phyloP scores from a whole-genome alignment of 2,329 filamentous ascomycete species.

The Alternaria conjuncta region DNA sequence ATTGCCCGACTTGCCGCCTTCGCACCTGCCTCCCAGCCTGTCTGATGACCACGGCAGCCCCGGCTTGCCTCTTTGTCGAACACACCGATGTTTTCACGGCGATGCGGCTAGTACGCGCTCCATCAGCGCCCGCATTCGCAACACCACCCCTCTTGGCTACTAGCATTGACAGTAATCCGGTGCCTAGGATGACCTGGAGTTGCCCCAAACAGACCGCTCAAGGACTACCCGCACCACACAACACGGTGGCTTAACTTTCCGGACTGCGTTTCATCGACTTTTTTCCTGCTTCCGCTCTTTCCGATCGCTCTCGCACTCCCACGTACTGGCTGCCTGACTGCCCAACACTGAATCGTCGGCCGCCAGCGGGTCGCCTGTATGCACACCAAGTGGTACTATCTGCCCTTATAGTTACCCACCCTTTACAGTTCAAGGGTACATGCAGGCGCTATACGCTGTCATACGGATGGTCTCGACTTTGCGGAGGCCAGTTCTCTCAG shows the following conservation, averaged over 20 bases:
- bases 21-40: slow-evolving; percentile 16
- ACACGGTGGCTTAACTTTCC: slow-evolving; percentile 18
- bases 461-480: slow-evolving; percentile 10
- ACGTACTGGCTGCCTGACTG: slow-evolving; percentile 16
- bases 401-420: slow-evolving; percentile 6
- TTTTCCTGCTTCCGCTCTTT: slow-evolving; percentile 21
- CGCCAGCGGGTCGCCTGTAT: slow-evolving; percentile 11
- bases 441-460: slow-evolving; percentile 10
- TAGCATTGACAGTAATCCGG: slow-evolving; percentile 13
- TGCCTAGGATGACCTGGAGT: slow-evolving; percentile 22
- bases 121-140: slow-evolving; percentile 20
- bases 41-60: slow-evolving; percentile 22
- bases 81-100: slow-evolving; percentile 13
- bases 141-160: slow-evolving; percentile 21
- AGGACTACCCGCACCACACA: slow-evolving; percentile 20
- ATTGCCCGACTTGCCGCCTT: slow-evolving; percentile 25
- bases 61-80: slow-evolving; percentile 8
- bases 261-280: slow-evolving; percentile 23
- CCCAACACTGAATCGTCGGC: slow-evolving; percentile 15
- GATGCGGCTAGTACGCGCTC: slow-evolving; percentile 17
- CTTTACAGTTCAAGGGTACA: slow-evolving; percentile 5
- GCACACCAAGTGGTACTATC: slow-evolving; percentile 13
- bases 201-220: slow-evolving; percentile 23
- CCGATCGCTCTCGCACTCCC: slow-evolving; percentile 21
- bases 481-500: not conserved